Conservation (phyloP, 2,329 filamentous ascomycete genomes). For the Aureobasidium zeae region DNA sequence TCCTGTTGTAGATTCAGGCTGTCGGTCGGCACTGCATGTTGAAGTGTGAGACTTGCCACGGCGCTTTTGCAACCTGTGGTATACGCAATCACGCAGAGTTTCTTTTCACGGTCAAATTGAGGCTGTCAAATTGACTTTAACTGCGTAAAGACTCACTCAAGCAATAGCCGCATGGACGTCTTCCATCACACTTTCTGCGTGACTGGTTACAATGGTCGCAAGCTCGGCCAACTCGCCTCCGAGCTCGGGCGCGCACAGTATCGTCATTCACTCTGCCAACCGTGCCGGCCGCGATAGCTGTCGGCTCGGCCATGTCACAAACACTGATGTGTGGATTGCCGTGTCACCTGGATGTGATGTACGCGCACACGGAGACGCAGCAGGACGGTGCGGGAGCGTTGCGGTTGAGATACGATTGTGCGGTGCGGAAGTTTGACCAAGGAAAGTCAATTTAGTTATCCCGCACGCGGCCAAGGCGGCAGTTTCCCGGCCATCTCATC, state of each 20-base stretch:
- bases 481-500: not conserved
- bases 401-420: not conserved
- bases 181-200: not conserved
- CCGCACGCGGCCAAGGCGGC: not conserved
- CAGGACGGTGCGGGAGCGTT: not conserved
- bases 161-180: not conserved
- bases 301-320: not conserved
- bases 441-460: too few relatives aligned
- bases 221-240: not conserved
- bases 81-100: not conserved
- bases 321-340: not conserved
- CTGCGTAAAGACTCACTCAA: not conserved
- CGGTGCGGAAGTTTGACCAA: too few relatives aligned
- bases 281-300: not conserved
- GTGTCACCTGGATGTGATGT: not conserved
- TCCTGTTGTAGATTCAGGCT: not conserved
- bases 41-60: not conserved
- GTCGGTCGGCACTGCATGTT: not conserved
- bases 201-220: not conserved
- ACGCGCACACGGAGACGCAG: not conserved
- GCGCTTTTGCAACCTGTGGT: not conserved
- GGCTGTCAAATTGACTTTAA: not conserved
- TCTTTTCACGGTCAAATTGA: not conserved
- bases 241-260: not conserved
- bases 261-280: not conserved